Evolutionary conservation across 495 filamentous ascomycete genomes (phyloP).

Genomic region (Hyaloscypha hepaticicola): DNA sequence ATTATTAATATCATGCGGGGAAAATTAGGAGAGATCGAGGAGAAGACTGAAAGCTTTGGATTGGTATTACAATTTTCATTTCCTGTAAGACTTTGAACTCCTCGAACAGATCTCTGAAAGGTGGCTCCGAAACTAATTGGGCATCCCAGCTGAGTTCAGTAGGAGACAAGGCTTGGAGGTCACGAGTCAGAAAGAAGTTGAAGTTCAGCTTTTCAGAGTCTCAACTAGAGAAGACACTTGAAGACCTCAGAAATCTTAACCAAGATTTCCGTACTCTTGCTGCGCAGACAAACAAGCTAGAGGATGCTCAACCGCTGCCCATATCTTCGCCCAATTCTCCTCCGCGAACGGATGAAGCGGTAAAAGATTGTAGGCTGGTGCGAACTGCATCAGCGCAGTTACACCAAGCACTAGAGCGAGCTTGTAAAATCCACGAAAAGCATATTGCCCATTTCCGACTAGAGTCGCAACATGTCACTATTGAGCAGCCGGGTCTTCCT

Average conservation of each 20-base stretch:
- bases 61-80: constrained; percentile 15
- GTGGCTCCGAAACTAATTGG: not conserved
- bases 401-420: constrained; percentile 36
- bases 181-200: constrained; percentile 15
- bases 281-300: constrained; percentile 15
- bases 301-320: not conserved
- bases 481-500: not conserved
- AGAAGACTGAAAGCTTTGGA: constrained; percentile 18
- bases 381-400: constrained; percentile 36
- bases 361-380: constrained; percentile 29
- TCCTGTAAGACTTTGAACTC: constrained; percentile 10
- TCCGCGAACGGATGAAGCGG: not conserved
- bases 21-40: constrained; percentile 11
- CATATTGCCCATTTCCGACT: constrained; percentile 39
- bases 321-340: not conserved
- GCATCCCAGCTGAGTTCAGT: constrained; percentile 11
- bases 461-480: constrained; percentile 27
- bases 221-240: constrained; percentile 7
- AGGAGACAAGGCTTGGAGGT: constrained; percentile 20
- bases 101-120: too few relatives aligned
- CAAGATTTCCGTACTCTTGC: constrained; percentile 18
- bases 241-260: constrained; percentile 18
- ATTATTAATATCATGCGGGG: constrained; percentile 14
- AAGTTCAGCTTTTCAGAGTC: constrained; percentile 23
- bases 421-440: constrained; percentile 35